phyloP scores from a whole-genome alignment of 2,329 filamentous ascomycete genomes.

The Eurotiales sp. region DNA sequence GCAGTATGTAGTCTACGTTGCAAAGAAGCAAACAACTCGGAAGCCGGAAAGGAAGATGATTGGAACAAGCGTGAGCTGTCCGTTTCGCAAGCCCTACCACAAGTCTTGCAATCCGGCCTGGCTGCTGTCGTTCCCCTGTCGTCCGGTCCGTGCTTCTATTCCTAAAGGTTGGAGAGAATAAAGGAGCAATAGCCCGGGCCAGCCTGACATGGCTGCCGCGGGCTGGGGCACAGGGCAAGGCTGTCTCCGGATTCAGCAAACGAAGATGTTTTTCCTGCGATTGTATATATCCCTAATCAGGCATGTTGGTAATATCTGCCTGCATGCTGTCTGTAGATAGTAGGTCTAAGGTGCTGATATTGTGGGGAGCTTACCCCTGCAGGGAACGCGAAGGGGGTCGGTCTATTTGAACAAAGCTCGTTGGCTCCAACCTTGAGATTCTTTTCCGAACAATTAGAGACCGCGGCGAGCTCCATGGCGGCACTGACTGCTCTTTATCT shows the following conservation, averaged over 20 bases:
- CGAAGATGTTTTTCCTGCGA: background rate
- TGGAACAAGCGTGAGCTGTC: slow-evolving; percentile 9
- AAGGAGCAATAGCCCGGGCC: background rate
- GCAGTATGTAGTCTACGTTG: background rate
- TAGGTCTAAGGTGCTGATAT: no score
- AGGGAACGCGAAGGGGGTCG: background rate
- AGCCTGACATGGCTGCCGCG: no score
- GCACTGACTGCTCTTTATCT: background rate
- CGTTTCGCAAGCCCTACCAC: slow-evolving; percentile 1
- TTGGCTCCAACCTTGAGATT: background rate
- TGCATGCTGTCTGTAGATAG: background rate
- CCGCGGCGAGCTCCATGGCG: background rate
- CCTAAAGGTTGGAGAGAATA: background rate
- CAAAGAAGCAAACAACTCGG: slow-evolving; percentile 13
- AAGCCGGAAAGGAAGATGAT: slow-evolving; percentile 11
- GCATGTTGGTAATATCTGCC: background rate
- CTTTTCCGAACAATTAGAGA: background rate
- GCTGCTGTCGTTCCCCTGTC: background rate
- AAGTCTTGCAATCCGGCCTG: slow-evolving; percentile 2
- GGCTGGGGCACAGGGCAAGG: no score
- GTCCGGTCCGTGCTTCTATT: background rate
- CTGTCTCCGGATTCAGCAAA: background rate
- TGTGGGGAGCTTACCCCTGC: background rate
- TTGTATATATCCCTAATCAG: background rate
- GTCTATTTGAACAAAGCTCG: background rate